Percentiles rank a stretch among this genome's conserved stretches.
Conservation (phyloP, 805 yeast genomes). For the Huiozyma sinensis region DNA sequence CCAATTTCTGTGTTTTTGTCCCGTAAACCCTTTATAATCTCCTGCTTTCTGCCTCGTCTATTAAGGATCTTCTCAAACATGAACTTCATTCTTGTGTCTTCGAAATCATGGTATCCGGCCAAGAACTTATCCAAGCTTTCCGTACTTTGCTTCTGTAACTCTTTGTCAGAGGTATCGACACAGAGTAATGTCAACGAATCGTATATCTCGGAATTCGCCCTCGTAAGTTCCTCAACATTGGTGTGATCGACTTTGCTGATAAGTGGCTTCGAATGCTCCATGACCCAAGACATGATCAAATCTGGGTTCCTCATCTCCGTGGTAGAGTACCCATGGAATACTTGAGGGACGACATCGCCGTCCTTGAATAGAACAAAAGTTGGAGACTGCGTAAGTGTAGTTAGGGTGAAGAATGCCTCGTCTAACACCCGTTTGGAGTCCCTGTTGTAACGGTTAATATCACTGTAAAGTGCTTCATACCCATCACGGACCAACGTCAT, state of each 20-base stretch:
- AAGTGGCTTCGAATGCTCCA: slow-evolving; percentile 39
- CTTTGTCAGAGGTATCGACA: not conserved
- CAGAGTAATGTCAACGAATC: slow-evolving; percentile 12
- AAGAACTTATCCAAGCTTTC: slow-evolving; percentile 15
- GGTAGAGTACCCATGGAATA: slow-evolving; percentile 52
- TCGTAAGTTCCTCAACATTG: slow-evolving; percentile 11
- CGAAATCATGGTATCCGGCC: slow-evolving; percentile 39
- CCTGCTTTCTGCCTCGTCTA: slow-evolving; percentile 33
- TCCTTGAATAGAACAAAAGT: slow-evolving; percentile 53
- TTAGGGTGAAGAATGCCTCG: slow-evolving; percentile 38
- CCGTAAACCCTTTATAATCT: slow-evolving; percentile 35
- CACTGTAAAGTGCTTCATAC: slow-evolving; percentile 30
- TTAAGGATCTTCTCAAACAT: slow-evolving; percentile 30
- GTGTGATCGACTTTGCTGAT: slow-evolving; percentile 40
- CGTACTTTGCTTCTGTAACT: slow-evolving; percentile 17
- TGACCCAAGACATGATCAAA: slow-evolving; percentile 40
- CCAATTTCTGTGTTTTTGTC: slow-evolving; percentile 33
- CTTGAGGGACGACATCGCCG: slow-evolving; percentile 38
- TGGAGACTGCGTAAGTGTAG: slow-evolving; percentile 50
- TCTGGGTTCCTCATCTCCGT: slow-evolving; percentile 47
- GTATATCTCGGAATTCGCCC: slow-evolving; percentile 10
- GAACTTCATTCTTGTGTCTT: slow-evolving; percentile 33
- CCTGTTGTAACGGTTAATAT: slow-evolving; percentile 33
- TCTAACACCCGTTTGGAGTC: slow-evolving; percentile 31
- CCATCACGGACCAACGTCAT: slow-evolving; percentile 32